These are phyloP conservation scores for Arthrobotrys sphaeroides DNA, from an alignment of 2,329 filamentous ascomycete species.

Conservation along the genomic window DNA sequence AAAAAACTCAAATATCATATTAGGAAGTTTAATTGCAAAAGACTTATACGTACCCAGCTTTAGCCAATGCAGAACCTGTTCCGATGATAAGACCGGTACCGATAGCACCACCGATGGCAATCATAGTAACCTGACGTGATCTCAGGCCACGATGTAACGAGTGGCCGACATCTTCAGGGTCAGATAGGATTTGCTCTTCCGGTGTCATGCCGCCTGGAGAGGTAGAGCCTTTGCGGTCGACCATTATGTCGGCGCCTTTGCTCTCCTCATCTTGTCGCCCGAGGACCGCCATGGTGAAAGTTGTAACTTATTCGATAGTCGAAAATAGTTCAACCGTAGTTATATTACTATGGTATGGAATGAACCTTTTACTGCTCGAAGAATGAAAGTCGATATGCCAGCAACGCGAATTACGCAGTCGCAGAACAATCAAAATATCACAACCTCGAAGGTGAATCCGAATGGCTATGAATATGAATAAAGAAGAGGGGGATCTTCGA, in stretches of 20 bases:
- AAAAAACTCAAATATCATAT: conserved; percentile 17
- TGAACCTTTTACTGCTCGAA: conserved; percentile 4
- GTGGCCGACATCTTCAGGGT: conserved; percentile 46
- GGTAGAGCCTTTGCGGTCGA: conserved; percentile 38
- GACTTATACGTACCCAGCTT: conserved; percentile 62
- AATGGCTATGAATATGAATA: conserved; percentile 3
- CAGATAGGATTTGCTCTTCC: conserved; percentile 36
- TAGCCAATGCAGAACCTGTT: conserved; percentile 66
- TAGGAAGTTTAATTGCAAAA: conserved; percentile 22
- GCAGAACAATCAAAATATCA: neutral
- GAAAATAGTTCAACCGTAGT: neutral
- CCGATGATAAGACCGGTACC: conserved; percentile 79
- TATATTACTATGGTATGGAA: conserved; percentile 2
- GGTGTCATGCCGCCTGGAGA: conserved; percentile 24
- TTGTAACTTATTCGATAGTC: neutral
- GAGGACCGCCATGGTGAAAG: conserved; percentile 38
- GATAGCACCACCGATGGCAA: conserved; percentile 78
- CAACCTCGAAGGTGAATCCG: conserved; percentile 21
- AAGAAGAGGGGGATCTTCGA: conserved; percentile 19
- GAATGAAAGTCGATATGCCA: conserved; percentile 15
- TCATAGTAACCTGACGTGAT: conserved; percentile 69
- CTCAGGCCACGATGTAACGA: conserved; percentile 66
- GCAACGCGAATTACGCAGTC: conserved; percentile 29
- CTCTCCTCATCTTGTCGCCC: conserved; percentile 47
- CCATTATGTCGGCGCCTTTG: conserved; percentile 29